Evolutionary conservation across 768 basidiomycete species (phyloP), one percentile per base, ranked within the genome.

Genomic region (Auricularia auricula-judae): DNA sequence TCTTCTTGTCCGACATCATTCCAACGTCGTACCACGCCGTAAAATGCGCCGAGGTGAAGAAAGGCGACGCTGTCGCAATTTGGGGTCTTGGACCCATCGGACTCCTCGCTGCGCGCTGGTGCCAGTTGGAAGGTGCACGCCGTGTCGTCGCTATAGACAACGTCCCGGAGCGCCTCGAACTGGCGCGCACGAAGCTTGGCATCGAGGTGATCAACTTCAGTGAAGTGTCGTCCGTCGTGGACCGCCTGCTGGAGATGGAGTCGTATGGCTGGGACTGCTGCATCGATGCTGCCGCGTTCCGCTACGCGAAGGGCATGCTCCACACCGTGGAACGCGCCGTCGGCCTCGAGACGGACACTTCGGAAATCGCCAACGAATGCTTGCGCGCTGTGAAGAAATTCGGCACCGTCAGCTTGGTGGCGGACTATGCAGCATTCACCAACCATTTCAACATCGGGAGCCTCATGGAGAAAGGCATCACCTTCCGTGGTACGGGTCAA

Each of bases 11-110:
- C 8, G 84, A 86, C 64, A 79, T 91, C 47, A 76, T 90, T 4
- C 83, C 85, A 1, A 91, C 89, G 0, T 83, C 83, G 14, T 91
- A 90, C 72, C 88, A 93, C 73, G 76, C 80, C 23, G 86, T 91
- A 29, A 81, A 84, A 21, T 88, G 89, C 71, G 87, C 87, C 0
- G 85, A 85, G 3, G 86, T 92, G n/a, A 78, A 84, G 56, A 73
- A 85, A 67, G 89, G 56, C 23, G 56, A 59, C 56, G 56, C 56
- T 8, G 56, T 59, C 23, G 56, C 56, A 59, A 36, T 33, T 4
- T 66, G 84, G 82, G 84, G 86, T 54, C 76, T 86, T 21, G 87
- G 86, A 60, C 86, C 87, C 0, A 84, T 88, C 64, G 88, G 86
- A 35, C 79, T 82, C 71, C 85, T 81, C 65, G 82, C 75, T 11